Percentiles rank a stretch among this genome's conserved stretches.
Conservation (phyloP, 1,139 yeast species). For the Scheffersomyces illinoinensis region DNA sequence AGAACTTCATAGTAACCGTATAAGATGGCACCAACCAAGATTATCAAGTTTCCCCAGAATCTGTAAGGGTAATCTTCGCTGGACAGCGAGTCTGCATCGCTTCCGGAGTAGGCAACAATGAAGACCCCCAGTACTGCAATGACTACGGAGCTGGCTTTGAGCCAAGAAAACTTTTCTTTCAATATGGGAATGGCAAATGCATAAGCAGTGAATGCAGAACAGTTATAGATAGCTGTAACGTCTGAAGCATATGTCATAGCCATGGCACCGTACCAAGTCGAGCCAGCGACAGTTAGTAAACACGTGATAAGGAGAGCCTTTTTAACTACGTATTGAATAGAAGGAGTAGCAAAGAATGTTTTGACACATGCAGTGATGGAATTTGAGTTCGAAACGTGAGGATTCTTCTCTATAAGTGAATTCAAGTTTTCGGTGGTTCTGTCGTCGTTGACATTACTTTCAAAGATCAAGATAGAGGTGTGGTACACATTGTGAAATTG, state of each 20-base stretch:
- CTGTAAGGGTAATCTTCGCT: constrained; percentile 55
- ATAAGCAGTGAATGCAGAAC: constrained; percentile 86
- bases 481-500: constrained; percentile 54
- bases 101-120: constrained; percentile 74
- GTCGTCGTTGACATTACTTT: constrained; percentile 39
- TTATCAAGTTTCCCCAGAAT: constrained; percentile 68
- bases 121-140: constrained; percentile 76
- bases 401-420: constrained; percentile 39
- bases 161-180: constrained; percentile 62
- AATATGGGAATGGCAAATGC: constrained; percentile 79
- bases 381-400: constrained; percentile 40
- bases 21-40: constrained; percentile 74
- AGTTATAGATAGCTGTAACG: constrained; percentile 87
- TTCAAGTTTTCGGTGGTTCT: constrained; percentile 37
- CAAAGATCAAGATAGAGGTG: constrained; percentile 51
- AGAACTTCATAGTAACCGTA: constrained; percentile 87
- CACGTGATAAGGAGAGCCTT: constrained; percentile 49
- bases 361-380: constrained; percentile 37
- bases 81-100: constrained; percentile 16
- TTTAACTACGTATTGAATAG: constrained; percentile 49
- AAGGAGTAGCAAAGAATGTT: constrained; percentile 41
- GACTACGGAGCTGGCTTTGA: constrained; percentile 68
- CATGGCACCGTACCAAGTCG: constrained; percentile 87
- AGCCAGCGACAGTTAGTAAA: constrained; percentile 73
- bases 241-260: constrained; percentile 80